These are phyloP conservation scores for Cucurbita pepo DNA, from an alignment of 306 rosid genomes.

Conservation along the genomic window DNA sequence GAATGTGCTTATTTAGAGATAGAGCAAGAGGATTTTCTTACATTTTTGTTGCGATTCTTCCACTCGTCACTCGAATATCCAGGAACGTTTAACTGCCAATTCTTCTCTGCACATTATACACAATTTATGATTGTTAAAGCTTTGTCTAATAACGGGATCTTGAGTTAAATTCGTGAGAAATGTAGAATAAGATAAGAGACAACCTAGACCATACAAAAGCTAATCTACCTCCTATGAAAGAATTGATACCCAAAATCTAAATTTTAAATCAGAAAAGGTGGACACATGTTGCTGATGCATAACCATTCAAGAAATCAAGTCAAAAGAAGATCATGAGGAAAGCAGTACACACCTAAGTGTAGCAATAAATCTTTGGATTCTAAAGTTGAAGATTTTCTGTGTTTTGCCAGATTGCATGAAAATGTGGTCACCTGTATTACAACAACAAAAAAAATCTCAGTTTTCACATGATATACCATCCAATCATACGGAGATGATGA, in stretches of 20 bases:
- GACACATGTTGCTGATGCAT: not conserved
- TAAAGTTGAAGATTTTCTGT: constrained; percentile 78
- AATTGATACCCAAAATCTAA: not conserved
- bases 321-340: constrained; percentile 6
- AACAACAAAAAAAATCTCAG: constrained; percentile 1
- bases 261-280: not conserved
- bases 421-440: constrained; percentile 55
- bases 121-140: not conserved
- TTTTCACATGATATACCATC: not conserved
- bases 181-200: not conserved
- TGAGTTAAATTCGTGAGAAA: not conserved
- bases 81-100: constrained; percentile 69
- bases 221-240: not conserved
- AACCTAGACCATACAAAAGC: not conserved
- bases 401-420: constrained; percentile 91
- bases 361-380: constrained; percentile 92
- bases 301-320: constrained; percentile 3
- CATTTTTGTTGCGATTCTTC: constrained; percentile 53
- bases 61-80: constrained; percentile 81
- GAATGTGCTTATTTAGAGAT: not conserved
- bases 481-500: not conserved
- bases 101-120: constrained; percentile 55
- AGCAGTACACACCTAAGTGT: constrained; percentile 59
- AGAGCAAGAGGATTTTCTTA: constrained; percentile 19
- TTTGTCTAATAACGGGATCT: not conserved